A percentile compares a stretch with the other conserved stretches of the same genome.
Conservation (phyloP, 1,284 basidiomycete species). For the Bondarzewia mesenterica region DNA sequence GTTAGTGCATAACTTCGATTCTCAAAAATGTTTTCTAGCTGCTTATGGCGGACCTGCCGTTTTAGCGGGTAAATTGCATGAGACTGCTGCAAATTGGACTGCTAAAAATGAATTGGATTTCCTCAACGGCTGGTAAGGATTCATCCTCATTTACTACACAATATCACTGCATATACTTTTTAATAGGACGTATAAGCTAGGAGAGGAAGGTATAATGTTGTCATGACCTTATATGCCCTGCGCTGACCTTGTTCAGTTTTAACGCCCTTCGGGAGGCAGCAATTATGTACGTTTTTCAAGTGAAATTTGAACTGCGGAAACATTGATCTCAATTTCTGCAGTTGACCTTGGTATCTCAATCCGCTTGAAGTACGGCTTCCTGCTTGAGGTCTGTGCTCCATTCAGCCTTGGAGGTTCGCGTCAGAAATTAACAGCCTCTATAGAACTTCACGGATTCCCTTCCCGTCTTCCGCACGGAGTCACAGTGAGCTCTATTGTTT, state of each 20-base stretch:
- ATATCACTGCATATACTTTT: not conserved
- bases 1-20: conserved; percentile 10
- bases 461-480: conserved; percentile 85
- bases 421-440: not conserved
- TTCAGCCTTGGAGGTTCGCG: not conserved
- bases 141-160: not conserved
- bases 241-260: conserved; percentile 37
- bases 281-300: conserved; percentile 46
- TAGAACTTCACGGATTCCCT: conserved; percentile 75
- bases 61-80: conserved; percentile 50
- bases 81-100: conserved; percentile 47
- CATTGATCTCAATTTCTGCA: conserved; percentile 17
- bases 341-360: conserved; percentile 66
- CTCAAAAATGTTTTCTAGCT: conserved; percentile 26
- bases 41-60: conserved; percentile 60
- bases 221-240: not conserved
- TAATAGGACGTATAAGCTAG: conserved; percentile 70
- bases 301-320: conserved; percentile 2
- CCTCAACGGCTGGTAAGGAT: conserved; percentile 62
- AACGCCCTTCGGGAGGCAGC: conserved; percentile 77
- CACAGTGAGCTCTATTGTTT: too few relatives aligned
- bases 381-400: conserved; percentile 44
- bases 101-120: conserved; percentile 60
- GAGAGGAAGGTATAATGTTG: conserved; percentile 54
- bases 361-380: conserved; percentile 74